Conservation (phyloP, 768 basidiomycete genomes). For the Lactarius evosmus region DNA sequence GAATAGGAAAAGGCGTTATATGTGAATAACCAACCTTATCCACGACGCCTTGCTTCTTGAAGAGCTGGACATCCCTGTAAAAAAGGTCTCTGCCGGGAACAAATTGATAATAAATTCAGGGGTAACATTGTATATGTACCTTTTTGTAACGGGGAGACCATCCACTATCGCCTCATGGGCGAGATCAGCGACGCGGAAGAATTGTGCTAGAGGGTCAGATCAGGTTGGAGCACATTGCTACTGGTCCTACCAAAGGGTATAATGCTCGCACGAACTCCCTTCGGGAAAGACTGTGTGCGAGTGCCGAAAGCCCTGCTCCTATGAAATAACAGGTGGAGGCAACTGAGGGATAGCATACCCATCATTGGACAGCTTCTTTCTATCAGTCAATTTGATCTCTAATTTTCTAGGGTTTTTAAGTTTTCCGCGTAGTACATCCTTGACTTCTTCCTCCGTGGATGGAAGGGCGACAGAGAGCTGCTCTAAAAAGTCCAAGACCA, state of each 20-base stretch:
- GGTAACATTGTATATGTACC: constrained; percentile 12
- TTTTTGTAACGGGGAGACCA: constrained; percentile 42
- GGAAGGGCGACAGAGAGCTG: constrained; percentile 21
- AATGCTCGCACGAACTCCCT: constrained; percentile 37
- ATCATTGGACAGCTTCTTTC: constrained; percentile 35
- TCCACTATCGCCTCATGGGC: constrained; percentile 64
- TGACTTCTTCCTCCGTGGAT: constrained; percentile 12
- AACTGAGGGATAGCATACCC: constrained; percentile 33
- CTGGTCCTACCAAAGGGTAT: constrained; percentile 40
- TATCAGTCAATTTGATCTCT: constrained; percentile 37
- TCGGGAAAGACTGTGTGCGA: constrained; percentile 40
- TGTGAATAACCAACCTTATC: constrained; percentile 53
- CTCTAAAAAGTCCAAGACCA: constrained; percentile 16
- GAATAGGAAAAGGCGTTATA: not conserved
- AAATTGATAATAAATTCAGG: not conserved
- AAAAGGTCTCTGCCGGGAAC: constrained; percentile 67
- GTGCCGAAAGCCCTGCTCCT: constrained; percentile 27
- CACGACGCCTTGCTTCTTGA: constrained; percentile 72
- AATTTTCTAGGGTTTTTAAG: constrained; percentile 30
- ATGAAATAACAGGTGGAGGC: not conserved
- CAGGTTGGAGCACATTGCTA: not conserved
- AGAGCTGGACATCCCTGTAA: constrained; percentile 80
- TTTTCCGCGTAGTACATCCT: constrained; percentile 3
- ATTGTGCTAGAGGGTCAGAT: constrained; percentile 49
- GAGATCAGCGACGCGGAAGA: constrained; percentile 62